These are phyloP conservation scores for Botryotinia convoluta DNA, from an alignment of 2,329 filamentous ascomycete genomes.

Conservation along the genomic window DNA sequence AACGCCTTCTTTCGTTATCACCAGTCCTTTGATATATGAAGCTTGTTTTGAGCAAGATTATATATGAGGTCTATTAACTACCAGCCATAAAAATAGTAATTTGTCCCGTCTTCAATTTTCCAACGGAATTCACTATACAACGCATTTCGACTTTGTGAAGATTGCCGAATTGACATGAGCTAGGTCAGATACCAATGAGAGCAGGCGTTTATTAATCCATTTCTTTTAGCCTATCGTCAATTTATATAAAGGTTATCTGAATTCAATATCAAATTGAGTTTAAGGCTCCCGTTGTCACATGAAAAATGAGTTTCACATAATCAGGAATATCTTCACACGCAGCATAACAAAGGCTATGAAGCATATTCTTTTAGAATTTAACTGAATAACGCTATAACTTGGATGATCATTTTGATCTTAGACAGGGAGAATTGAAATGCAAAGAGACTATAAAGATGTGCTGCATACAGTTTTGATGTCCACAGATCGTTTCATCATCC, in stretches of 20 bases:
- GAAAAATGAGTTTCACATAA: neutral
- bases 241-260: neutral
- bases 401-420: neutral
- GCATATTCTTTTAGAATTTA: too few species aligned
- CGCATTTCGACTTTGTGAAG: neutral
- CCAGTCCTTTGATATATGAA: too few species aligned
- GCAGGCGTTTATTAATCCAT: neutral
- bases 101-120: too few species aligned
- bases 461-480: neutral
- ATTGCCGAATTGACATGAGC: neutral
- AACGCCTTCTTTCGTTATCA: too few species aligned
- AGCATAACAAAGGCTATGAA: neutral
- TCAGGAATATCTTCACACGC: neutral
- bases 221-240: neutral
- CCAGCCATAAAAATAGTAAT: too few species aligned
- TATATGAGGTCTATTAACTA: fast-evolving
- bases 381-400: fast-evolving
- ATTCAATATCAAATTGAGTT: neutral
- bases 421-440: fast-evolving
- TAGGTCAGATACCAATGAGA: neutral
- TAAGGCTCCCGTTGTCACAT: neutral
- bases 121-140: too few species aligned
- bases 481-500: neutral
- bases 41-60: too few species aligned
- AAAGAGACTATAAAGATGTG: neutral